Base-by-base conservation (phyloP, 768 basidiomycete species). In the Boletus patriciae region DNA sequence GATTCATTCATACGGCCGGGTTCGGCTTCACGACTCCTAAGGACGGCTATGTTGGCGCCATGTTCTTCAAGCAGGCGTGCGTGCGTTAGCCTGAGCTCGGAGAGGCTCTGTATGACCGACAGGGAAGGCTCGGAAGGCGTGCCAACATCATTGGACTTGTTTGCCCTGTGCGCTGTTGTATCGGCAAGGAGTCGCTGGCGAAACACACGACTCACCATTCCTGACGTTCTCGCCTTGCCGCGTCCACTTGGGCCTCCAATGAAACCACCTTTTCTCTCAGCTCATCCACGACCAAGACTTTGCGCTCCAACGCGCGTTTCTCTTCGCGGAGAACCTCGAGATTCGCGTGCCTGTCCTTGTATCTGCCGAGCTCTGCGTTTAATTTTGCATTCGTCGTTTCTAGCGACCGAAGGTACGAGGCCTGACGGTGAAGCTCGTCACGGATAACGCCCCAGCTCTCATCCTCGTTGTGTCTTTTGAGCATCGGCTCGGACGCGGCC, bases 301-400 rank as follows among this genome's bases (percentile, higher is more conserved):
- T 85, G 16, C 73, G 69, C 65, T 90, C 83, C 43, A 92, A 68
- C 0, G 78, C 77, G 6, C 83, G 77, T 59, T 91, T 90, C 71
- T 92, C 87, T 66, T 92, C 91, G 33, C 80, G 76, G 36, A 93
- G 66, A 3, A 92, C 84, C 57, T 90, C 88, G 3, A 88, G 72
- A 60, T 81, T 85, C 8, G 77, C 71, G n/a, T 84, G 75, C 1
- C 80, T 75, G 57, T 83, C 83, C 34, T 81, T 77, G 16, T 89
- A 75, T 12, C 76, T 60, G 7, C 68, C 69, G 16, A 90, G 62
- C 62, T 92, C 88, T 0, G 77, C 65, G 3, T 67, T 77, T 51
- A 89, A 70, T 57, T 77, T 80, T 2, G 79, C 71, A 58, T 91
- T 91, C 3, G 76, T 75, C 7, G 74, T 64, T 66, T 92, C 88